These are phyloP conservation scores for Aspergillus sclerotialis DNA, from an alignment of 2,329 filamentous ascomycete genomes.

Conservation along the genomic window DNA sequence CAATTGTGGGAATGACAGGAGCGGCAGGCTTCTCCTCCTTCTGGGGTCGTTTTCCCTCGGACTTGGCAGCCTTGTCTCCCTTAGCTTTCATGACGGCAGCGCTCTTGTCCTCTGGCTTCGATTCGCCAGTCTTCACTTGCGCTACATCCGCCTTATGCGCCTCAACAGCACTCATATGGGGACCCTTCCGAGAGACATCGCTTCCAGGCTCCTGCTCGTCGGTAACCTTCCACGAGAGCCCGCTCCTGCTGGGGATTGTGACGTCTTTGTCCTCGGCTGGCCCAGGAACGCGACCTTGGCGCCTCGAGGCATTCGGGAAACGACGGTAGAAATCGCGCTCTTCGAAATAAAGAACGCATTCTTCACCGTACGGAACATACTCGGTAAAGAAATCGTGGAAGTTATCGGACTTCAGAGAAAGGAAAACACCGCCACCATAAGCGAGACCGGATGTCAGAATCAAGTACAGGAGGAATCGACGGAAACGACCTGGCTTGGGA, in stretches of 20 bases:
- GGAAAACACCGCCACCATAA: constrained; percentile 85
- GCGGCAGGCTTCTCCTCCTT: constrained; percentile 33
- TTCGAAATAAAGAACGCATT: constrained; percentile 90
- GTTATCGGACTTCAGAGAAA: constrained; percentile 88
- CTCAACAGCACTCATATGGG: constrained; percentile 40
- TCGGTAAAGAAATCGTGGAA: constrained; percentile 99
- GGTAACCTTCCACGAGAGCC: constrained; percentile 71
- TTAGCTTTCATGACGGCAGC: constrained; percentile 25
- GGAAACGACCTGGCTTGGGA: constrained; percentile 65
- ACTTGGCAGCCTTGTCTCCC: constrained; percentile 19
- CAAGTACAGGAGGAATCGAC: constrained; percentile 70
- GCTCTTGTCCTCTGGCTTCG: constrained; percentile 22
- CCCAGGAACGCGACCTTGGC: constrained; percentile 37
- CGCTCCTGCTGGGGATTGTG: constrained; percentile 77
- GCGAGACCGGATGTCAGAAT: constrained; percentile 68
- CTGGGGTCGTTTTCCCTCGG: constrained; percentile 12
- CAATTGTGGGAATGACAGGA: constrained; percentile 58
- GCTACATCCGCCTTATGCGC: constrained; percentile 20
- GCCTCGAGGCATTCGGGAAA: constrained; percentile 55
- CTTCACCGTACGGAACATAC: constrained; percentile 89
- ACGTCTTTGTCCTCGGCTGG: constrained; percentile 52
- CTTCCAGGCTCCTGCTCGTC: constrained; percentile 54
- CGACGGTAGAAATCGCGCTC: constrained; percentile 87
- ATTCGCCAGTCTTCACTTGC: constrained; percentile 18
- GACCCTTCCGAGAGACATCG: constrained; percentile 48